Base-by-base conservation (phyloP, 2,329 filamentous ascomycete species). In the Neonectria coccinea region DNA sequence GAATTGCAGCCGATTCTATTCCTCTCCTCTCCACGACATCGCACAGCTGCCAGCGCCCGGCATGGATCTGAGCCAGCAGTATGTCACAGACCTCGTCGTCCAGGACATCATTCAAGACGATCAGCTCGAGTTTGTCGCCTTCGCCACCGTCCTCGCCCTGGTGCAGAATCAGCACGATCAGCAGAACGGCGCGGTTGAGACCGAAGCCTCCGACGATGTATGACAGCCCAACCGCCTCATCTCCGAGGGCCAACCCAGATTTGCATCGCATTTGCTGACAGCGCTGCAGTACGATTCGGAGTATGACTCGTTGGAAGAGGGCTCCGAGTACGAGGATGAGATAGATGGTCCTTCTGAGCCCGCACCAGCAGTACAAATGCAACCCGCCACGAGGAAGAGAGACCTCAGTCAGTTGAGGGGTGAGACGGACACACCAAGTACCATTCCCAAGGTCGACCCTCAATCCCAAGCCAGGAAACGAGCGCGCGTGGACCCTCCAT, bases 171-270 rank as follows among this genome's bases (percentile, higher is more conserved):
- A 50, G 27, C 27, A 50, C 25, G 20, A 50, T 12, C 41, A 44
- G 41, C 41, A 44, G 41, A n/a, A 44, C 9, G n/a, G 5, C 8
- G 39, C n/a, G 12, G 29, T 61, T 5, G 50, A 69, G 11, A 39
- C 36, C 8, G 56, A 22, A 22, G 63, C 66, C 14, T 61, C 62
- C 27, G 48, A 66, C 9, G 65, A 67, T 25, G 69, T 72, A 71
- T 39, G 67, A 48, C 51, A 45, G 29, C 54, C 25, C 39, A n/a
- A 14, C 9, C 10, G 11, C 27, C 29, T 20, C 11, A 29, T 48
- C 45, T 18, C 25, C 25, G 25, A 10, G 7, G 22, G 45, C 45
- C 25, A 27, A 7, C 10, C 6, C 16, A 33, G 27, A 5, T 14
- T 16, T 16, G 47, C 16, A 50, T 27, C 16, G 6, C 36, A n/a